Conservation (phyloP, 2,329 filamentous ascomycete species). For the Monilinia laxa region DNA sequence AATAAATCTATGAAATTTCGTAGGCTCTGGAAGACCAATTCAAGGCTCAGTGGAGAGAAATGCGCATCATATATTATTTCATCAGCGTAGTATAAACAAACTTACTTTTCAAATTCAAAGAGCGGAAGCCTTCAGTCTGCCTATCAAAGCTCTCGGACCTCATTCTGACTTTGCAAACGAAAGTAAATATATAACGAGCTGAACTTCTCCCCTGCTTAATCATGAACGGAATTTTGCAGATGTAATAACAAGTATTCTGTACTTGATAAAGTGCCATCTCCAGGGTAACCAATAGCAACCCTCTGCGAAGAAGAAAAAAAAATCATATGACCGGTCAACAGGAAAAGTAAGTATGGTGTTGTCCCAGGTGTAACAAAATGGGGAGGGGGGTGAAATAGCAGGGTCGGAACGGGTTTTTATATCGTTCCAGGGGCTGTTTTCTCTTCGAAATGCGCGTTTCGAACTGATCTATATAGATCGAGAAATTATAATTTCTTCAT, state of each 20-base stretch:
- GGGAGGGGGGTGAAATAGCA: neutral
- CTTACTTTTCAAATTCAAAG: neutral
- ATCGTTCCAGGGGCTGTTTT: neutral
- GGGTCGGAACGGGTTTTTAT: neutral
- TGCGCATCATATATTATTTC: neutral
- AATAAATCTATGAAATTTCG: neutral
- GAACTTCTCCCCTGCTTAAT: neutral
- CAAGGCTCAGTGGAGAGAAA: neutral
- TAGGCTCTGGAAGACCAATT: neutral
- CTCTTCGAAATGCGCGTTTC: neutral
- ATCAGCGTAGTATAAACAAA: neutral
- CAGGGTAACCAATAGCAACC: neutral
- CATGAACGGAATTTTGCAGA: neutral
- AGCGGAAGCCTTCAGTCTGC: neutral
- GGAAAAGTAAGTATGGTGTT: neutral
- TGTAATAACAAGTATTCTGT: no score
- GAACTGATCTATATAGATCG: neutral
- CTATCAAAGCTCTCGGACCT: neutral
- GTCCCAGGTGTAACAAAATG: neutral
- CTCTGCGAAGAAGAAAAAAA: neutral
- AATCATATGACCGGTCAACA: neutral
- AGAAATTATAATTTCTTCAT: no score
- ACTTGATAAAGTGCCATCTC: neutral
- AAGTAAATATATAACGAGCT: neutral
- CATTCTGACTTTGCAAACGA: neutral